Evolutionary conservation across 805 yeast genomes (phyloP), one percentile per base, ranked within the genome.

Genomic region (Tetrapisispora fleetii): DNA sequence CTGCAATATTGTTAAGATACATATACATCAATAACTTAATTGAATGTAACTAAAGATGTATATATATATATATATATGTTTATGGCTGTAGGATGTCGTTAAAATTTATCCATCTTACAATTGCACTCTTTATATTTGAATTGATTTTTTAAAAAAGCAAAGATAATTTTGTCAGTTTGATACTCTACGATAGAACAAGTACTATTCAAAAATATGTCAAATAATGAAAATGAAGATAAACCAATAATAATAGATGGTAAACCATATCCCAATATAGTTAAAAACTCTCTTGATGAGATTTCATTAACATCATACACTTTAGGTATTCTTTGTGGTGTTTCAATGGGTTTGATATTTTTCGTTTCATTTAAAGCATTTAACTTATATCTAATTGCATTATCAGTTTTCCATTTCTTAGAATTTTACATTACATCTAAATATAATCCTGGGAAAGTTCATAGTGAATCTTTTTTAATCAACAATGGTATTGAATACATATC

Each of bases 321-420:
- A 2, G 84, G 83, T 1, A 49, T 60, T 0, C 27, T 70, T 1
- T 56, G 70, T 11, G 83, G 83, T 1, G 38, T 60, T 1, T 61
- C 72, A 0, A 5, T 69, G 0, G 67, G 69, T 0, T 47, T 67
- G 0, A 7, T 68, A 2, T 60, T 67, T 5, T 48, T 53, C 11
- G 45, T 64, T 2, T 48, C 49, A 1, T 67, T 71, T 54, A 65
- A 60, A 39, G 64, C 70, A 6, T 60, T 72, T 28, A 58, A 76
- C 4, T 16, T 79, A 0, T 88, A 85, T 61, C 50, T 83, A 10
- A 62, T 73, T 11, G 62, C 76, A 1, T 60, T 85, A 10, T 63
- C 83, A 2, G 27, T 74, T 0, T 93, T 91, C 67, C 98, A 93
- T 63, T 77, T 85, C 56, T 62, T 86, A 19, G 99, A 93, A 67